Conservation (phyloP, 768 basidiomycete species). For the Kwoniella europaea region DNA sequence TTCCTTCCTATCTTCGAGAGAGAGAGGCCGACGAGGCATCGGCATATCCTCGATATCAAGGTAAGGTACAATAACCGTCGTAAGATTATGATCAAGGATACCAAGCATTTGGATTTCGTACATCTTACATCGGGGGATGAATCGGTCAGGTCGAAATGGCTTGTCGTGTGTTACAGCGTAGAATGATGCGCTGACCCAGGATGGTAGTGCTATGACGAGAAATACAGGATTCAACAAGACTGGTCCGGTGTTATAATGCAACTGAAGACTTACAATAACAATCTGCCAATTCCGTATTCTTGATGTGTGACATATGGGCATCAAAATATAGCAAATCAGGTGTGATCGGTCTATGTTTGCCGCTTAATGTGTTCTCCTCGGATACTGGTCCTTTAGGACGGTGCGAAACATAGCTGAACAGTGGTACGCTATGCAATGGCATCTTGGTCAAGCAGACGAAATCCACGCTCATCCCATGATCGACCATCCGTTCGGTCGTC, state of each 20-base stretch:
- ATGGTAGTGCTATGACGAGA: conserved; percentile 60
- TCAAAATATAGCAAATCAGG: conserved; percentile 57
- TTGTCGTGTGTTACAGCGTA: conserved; percentile 60
- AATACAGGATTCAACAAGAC: conserved; percentile 2
- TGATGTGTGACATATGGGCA: conserved; percentile 30
- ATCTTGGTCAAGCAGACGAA: conserved; percentile 86
- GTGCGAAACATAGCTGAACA: conserved; percentile 80
- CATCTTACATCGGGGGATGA: conserved; percentile 94
- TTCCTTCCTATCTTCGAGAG: conserved; percentile 34
- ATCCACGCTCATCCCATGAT: conserved; percentile 89
- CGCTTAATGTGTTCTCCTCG: conserved; percentile 22
- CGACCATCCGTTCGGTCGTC: conserved; percentile 90
- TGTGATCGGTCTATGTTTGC: conserved; percentile 59
- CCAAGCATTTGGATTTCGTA: conserved; percentile 96
- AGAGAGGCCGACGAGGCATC: conserved; percentile 21
- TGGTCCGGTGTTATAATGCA: neutral
- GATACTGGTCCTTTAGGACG: conserved; percentile 59
- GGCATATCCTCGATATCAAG: conserved; percentile 45
- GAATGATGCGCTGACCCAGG: conserved; percentile 59
- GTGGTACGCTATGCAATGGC: conserved; percentile 88
- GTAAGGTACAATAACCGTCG: conserved; percentile 81
- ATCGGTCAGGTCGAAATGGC: conserved; percentile 66
- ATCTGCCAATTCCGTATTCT: conserved; percentile 44
- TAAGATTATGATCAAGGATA: conserved; percentile 84
- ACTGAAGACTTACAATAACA: conserved; percentile 49